These are phyloP conservation scores for Thozetella sp. DNA, from an alignment of 495 filamentous ascomycete genomes.

Conservation along the genomic window DNA sequence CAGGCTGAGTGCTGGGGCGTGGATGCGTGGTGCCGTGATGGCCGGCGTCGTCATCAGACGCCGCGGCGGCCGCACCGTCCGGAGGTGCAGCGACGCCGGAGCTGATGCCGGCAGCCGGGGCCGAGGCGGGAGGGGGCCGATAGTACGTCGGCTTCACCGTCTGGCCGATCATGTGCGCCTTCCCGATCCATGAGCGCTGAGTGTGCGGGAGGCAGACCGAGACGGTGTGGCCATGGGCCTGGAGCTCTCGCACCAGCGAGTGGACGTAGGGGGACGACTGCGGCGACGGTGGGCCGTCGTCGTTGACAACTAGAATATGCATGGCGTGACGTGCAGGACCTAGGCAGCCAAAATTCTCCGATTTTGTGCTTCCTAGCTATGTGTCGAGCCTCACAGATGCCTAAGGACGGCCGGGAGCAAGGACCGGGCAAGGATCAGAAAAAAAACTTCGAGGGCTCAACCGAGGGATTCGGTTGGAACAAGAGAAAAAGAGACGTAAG, in stretches of 20 bases:
- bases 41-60: constrained; percentile 40
- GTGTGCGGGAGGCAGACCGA: constrained; percentile 88
- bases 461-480: too few relatives aligned
- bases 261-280: constrained; percentile 93
- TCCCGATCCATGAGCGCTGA: constrained; percentile 97
- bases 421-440: too few relatives aligned
- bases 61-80: constrained; percentile 17
- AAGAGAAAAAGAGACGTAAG: too few relatives aligned
- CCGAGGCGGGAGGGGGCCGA: constrained; percentile 60
- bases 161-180: constrained; percentile 90
- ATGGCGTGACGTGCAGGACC: constrained; percentile 17
- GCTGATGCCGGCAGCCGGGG: constrained; percentile 34
- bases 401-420: too few relatives aligned
- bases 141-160: constrained; percentile 89
- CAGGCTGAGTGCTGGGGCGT: constrained; percentile 50
- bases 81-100: constrained; percentile 27
- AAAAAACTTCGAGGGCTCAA: too few relatives aligned
- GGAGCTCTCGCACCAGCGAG: constrained; percentile 77
- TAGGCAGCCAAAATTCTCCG: neutral
- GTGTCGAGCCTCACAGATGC: neutral
- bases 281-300: constrained; percentile 92
- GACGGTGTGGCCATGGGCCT: constrained; percentile 76
- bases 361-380: constrained; percentile 2
- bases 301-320: constrained; percentile 65
- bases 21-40: constrained; percentile 62